These are phyloP conservation scores for Drechslerella stenobrocha DNA, from an alignment of 2,329 filamentous ascomycete genomes.

Conservation along the genomic window DNA sequence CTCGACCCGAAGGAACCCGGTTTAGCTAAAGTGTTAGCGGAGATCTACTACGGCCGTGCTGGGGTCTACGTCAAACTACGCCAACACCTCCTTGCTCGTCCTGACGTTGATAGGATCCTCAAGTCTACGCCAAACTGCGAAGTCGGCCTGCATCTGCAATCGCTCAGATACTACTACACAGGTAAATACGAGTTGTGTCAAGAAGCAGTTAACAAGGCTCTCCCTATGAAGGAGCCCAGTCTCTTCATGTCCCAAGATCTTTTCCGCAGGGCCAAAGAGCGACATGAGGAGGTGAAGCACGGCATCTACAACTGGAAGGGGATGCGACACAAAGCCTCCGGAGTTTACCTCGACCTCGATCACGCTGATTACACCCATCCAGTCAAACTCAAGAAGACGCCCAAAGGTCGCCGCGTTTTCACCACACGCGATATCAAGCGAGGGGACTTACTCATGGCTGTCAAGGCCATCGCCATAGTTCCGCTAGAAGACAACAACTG, in stretches of 20 bases:
- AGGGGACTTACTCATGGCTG: constrained; percentile 34
- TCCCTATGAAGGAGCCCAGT: constrained; percentile 8
- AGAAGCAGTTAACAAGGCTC: constrained; percentile 8
- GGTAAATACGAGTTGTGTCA: constrained; percentile 21
- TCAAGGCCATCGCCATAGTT: constrained; percentile 26
- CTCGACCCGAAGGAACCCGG: not conserved
- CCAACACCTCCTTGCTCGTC: not conserved
- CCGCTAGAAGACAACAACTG: constrained; percentile 9
- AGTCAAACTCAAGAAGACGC: constrained; percentile 37
- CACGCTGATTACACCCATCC: constrained; percentile 33
- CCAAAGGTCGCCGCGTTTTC: constrained; percentile 39
- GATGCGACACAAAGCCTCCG: constrained; percentile 17
- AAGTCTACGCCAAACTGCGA: constrained; percentile 7
- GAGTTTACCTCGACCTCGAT: not conserved
- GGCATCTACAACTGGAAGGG: constrained; percentile 33
- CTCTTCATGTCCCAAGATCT: constrained; percentile 1
- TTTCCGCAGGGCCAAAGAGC: constrained; percentile 11
- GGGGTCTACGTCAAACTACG: constrained; percentile 13
- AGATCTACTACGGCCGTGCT: constrained; percentile 14
- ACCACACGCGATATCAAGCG: constrained; percentile 36
- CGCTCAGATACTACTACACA: constrained; percentile 19
- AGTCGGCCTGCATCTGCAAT: constrained; percentile 14
- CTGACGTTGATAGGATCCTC: constrained; percentile 16
- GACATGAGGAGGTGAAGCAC: constrained; percentile 20
- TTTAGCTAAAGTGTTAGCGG: not conserved